These are phyloP conservation scores for Blastomyces silverae DNA, from an alignment of 2,329 filamentous ascomycete species.

Conservation along the genomic window DNA sequence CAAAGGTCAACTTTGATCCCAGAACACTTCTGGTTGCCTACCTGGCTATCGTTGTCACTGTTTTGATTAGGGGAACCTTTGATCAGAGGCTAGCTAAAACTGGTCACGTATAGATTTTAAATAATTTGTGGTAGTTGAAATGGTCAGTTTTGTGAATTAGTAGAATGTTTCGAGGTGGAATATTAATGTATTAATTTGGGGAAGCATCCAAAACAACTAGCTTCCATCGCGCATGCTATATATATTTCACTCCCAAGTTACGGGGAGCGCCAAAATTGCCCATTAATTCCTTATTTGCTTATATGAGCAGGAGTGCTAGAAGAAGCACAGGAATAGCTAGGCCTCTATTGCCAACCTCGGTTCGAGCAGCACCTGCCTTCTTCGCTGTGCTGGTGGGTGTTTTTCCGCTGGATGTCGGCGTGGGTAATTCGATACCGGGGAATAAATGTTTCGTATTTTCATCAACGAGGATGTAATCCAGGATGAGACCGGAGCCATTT, in stretches of 20 bases:
- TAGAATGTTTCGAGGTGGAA: not conserved
- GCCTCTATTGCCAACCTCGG: not conserved
- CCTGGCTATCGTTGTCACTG: not conserved
- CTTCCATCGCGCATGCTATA: not conserved
- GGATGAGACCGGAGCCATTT: slow-evolving; percentile 43
- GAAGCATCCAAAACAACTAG: not conserved
- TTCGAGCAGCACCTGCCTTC: not conserved
- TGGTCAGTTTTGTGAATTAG: not conserved
- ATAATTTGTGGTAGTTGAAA: not conserved
- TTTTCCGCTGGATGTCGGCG: slow-evolving; percentile 39
- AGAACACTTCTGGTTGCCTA: not conserved
- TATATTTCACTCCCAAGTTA: not conserved
- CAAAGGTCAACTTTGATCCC: not conserved
- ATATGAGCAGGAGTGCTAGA: not conserved
- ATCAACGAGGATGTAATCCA: slow-evolving; percentile 43
- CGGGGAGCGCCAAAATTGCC: not conserved
- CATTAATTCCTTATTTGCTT: not conserved
- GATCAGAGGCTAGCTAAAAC: not conserved
- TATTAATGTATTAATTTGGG: not conserved
- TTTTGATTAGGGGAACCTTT: not conserved
- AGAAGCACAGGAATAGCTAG: not conserved
- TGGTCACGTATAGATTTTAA: not conserved
- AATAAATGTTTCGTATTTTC: slow-evolving; percentile 12
- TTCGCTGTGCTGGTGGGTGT: slow-evolving; percentile 46
- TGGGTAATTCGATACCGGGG: slow-evolving; percentile 5